Evolutionary conservation across 1,284 basidiomycete genomes (phyloP), one percentile per base, ranked within the genome.

Genomic region (Termitomyces sp.): DNA sequence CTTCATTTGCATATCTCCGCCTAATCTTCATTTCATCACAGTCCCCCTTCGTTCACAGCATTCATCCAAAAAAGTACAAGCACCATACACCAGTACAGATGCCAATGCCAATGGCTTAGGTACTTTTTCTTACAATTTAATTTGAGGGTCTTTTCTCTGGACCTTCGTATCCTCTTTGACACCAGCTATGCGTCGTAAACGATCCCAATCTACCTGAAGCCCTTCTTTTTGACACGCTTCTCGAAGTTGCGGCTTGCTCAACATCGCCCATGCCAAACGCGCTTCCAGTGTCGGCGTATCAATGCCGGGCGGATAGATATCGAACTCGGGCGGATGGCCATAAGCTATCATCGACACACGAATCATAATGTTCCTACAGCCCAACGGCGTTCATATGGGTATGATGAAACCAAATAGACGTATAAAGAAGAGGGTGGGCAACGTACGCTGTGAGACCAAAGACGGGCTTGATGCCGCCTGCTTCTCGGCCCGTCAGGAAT

Each of bases 401-500:
- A 19, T 49, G 31, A 46, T 12, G 30, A 47, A 28, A 34, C 21
- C 21, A 48, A 41, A 52, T 44, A 40, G 44, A 44, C 15, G 50
- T 36, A 10, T 36, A 46, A 13, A 15, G 31, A 30, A 26, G 31
- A 28, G 15, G 8, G 43, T 24, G 34, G 40, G 13, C 39, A 9
- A 77, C 83, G 61, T 65, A 92, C 89, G 90, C 82, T 47, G 92
- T 94, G 13, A 93, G 70, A 2, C 90, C 91, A 59, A 84, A 91
- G 1, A 94, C 82, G 13, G 91, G 92, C 63, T 91, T 92, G 17
- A 90, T 81, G 0, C 90, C 90, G 15, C 84, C 83, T 4, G 79
- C 82, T 67, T 94, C 91, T 39, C 90, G 72, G 0, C 91, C 91
- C 0, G 91, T 94, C 41, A 92, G 73, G 71, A 94, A 93, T 13